A percentile compares a stretch with the other conserved stretches of the same genome.
These are phyloP conservation scores for Hypoxylon intermedium DNA, from an alignment of 495 filamentous ascomycete genomes.

Conservation along the genomic window DNA sequence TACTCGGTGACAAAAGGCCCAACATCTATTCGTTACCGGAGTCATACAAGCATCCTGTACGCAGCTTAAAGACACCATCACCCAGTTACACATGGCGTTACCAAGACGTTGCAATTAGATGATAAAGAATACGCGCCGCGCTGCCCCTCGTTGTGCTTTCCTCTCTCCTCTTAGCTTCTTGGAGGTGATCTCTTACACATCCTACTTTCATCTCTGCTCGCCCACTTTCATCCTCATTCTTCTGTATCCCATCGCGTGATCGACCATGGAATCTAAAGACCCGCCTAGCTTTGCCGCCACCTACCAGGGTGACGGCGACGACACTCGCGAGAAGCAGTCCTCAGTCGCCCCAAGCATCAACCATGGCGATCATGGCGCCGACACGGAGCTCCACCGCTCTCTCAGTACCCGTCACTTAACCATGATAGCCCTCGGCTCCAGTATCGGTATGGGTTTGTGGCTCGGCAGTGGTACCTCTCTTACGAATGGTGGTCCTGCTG, in stretches of 20 bases:
- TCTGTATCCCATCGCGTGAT: background rate
- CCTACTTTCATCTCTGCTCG: background rate
- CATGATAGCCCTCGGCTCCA: slow-evolving; percentile 68
- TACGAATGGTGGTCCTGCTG: slow-evolving; percentile 63
- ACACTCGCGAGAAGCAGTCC: slow-evolving; percentile 10
- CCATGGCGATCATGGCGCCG: slow-evolving; percentile 26
- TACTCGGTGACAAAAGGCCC: too few relatives aligned
- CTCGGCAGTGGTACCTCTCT: slow-evolving; percentile 65
- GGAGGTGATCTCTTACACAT: background rate
- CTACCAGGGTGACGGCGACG: slow-evolving; percentile 8
- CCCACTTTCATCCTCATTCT: background rate
- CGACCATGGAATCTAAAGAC: slow-evolving; percentile 7
- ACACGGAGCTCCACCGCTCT: slow-evolving; percentile 31
- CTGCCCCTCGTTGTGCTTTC: background rate
- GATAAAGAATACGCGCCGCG: too few relatives aligned
- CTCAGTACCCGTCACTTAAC: slow-evolving; percentile 60
- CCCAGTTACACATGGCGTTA: too few relatives aligned
- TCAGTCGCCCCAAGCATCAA: background rate
- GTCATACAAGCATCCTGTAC: too few relatives aligned
- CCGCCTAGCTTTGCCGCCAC: background rate
- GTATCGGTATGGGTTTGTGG: slow-evolving; percentile 71
- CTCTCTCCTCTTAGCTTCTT: background rate
- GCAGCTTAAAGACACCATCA: too few relatives aligned
- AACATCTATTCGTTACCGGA: too few relatives aligned
- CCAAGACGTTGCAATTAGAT: too few relatives aligned